Conservation (phyloP, 176 grass and related monocot species). For the Phyllostachys edulis region DNA sequence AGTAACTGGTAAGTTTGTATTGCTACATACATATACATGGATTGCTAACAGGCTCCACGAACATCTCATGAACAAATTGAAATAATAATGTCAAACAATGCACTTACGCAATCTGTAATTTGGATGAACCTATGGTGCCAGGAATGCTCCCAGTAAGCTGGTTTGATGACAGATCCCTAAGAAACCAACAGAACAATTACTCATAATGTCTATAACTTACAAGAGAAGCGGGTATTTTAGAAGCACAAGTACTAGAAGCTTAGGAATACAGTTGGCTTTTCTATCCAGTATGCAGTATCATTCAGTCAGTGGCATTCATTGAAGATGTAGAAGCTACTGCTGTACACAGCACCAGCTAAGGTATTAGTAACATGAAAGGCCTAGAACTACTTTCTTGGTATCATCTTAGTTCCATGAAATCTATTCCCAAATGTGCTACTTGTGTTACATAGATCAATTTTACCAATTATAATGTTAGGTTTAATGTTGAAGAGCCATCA, state of each 20-base stretch:
- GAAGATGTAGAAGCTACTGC: not conserved
- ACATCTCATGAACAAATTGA: slow-evolving; percentile 17
- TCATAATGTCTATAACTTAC: slow-evolving; percentile 11
- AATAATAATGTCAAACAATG: not conserved
- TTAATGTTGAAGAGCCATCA: not conserved
- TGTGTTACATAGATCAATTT: not conserved
- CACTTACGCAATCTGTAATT: slow-evolving; percentile 78
- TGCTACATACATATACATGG: not conserved
- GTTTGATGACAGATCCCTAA: slow-evolving; percentile 96
- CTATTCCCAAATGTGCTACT: not conserved
- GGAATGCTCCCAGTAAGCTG: slow-evolving; percentile 80
- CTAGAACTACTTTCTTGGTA: not conserved
- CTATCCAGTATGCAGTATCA: not conserved
- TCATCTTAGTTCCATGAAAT: not conserved
- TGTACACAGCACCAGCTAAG: not conserved
- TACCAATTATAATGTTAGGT: not conserved
- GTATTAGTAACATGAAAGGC: not conserved
- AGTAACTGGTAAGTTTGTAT: slow-evolving; percentile 11
- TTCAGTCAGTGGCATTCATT: not conserved
- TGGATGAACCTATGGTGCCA: slow-evolving; percentile 78
- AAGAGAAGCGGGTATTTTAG: not conserved
- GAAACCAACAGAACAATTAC: slow-evolving; percentile 27
- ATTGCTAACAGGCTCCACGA: not conserved
- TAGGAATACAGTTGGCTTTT: not conserved
- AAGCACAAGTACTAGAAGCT: not conserved